Evolutionary conservation across 106 monocot species (phyloP).

Genomic region (Iris macrosiphon): DNA sequence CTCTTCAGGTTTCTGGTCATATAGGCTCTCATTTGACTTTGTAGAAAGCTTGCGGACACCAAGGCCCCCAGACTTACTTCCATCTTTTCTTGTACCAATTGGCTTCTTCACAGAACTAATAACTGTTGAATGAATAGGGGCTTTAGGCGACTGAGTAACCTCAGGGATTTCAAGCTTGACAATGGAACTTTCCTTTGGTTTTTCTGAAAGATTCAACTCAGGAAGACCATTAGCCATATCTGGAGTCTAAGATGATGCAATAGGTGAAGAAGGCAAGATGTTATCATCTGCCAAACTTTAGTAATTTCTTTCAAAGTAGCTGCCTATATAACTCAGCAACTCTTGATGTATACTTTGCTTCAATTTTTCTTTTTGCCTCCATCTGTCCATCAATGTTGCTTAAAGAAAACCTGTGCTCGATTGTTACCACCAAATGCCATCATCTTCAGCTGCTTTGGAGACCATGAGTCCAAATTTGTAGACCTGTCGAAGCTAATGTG

Average conservation of each 20-base stretch:
- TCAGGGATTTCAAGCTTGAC: slow-evolving; percentile 24
- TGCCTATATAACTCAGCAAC: slow-evolving; percentile 67
- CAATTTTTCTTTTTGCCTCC: slow-evolving; percentile 68
- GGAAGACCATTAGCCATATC: slow-evolving; percentile 23
- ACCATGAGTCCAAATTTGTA: slow-evolving; percentile 77
- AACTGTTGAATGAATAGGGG: slow-evolving; percentile 25
- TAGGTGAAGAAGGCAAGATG: slow-evolving; percentile 33
- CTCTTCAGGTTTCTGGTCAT: slow-evolving; percentile 88
- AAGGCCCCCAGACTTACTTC: slow-evolving; percentile 58
- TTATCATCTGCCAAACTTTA: slow-evolving; percentile 48
- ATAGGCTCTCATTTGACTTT: slow-evolving; percentile 79
- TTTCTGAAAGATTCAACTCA: slow-evolving; percentile 37
- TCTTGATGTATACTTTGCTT: slow-evolving; percentile 73
- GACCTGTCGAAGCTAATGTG: too few species aligned
- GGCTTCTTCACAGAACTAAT: slow-evolving; percentile 55
- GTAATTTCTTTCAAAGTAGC: slow-evolving; percentile 66
- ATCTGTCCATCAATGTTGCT: slow-evolving; percentile 82
- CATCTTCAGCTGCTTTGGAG: slow-evolving; percentile 55
- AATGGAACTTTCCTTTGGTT: slow-evolving; percentile 11
- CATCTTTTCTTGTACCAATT: slow-evolving; percentile 42
- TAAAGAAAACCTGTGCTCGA: slow-evolving; percentile 74
- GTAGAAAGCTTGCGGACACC: slow-evolving; percentile 60
- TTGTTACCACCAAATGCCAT: slow-evolving; percentile 83
- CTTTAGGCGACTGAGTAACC: slow-evolving; percentile 39
- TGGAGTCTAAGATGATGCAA: slow-evolving; percentile 22